Conservation (phyloP, 345 rosid genomes). For the Microthlaspi erraticum region DNA sequence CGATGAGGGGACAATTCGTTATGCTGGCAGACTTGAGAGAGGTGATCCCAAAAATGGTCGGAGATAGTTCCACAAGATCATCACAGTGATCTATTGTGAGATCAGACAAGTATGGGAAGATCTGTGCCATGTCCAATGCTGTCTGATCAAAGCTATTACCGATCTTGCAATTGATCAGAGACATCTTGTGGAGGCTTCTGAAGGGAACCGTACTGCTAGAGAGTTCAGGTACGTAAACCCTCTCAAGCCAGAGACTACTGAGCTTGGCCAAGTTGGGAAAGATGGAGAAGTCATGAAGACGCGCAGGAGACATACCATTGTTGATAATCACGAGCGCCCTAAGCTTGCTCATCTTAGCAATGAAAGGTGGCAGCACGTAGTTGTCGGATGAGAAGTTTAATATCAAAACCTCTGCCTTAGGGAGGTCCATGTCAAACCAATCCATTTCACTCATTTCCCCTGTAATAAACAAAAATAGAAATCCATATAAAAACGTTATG, state of each 20-base stretch:
- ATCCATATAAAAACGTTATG: neutral
- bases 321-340: constrained; percentile 78
- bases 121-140: constrained; percentile 51
- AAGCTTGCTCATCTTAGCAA: constrained; percentile 70
- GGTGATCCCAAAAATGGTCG: constrained; percentile 54
- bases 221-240: constrained; percentile 58
- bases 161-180: constrained; percentile 73
- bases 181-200: constrained; percentile 59
- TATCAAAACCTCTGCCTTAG: constrained; percentile 86
- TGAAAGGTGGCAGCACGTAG: constrained; percentile 84
- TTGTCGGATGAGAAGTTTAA: constrained; percentile 64
- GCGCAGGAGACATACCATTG: constrained; percentile 56
- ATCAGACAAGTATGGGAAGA: constrained; percentile 70
- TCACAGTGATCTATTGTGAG: constrained; percentile 80
- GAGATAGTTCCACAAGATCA: constrained; percentile 67
- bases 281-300: constrained; percentile 56
- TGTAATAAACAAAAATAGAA: constrained; percentile 32
- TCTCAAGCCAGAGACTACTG: constrained; percentile 89
- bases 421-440: constrained; percentile 81
- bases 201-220: constrained; percentile 49
- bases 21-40: constrained; percentile 67
- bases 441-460: constrained; percentile 88
- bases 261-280: constrained; percentile 58
- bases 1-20: constrained; percentile 80
- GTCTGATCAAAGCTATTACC: constrained; percentile 56